These are phyloP conservation scores for Cordyceps sp. DNA, from an alignment of 2,329 filamentous ascomycete genomes.

Conservation along the genomic window DNA sequence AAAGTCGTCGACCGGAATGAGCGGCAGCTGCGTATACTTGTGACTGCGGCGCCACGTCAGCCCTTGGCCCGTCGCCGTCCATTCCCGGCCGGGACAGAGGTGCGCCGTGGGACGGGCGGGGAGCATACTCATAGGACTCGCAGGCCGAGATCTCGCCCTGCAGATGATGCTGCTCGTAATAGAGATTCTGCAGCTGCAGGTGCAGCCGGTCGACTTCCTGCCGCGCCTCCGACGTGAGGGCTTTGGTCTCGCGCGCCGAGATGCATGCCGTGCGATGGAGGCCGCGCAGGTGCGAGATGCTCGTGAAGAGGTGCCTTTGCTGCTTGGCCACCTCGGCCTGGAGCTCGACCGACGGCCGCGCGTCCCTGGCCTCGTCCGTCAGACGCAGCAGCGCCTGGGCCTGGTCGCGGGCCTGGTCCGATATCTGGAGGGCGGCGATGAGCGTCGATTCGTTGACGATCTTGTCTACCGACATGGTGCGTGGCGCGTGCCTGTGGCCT, in stretches of 20 bases:
- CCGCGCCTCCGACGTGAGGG: conserved; percentile 68
- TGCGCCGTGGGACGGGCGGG: too few species aligned
- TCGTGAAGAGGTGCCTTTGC: conserved; percentile 65
- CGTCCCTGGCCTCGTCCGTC: conserved; percentile 26
- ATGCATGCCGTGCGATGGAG: conserved; percentile 72
- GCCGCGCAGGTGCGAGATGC: conserved; percentile 64
- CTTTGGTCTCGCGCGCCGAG: conserved; percentile 70
- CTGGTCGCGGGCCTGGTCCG: conserved; percentile 56
- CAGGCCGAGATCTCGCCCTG: conserved; percentile 81
- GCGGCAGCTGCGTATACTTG: conserved; percentile 70
- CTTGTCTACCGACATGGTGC: conserved; percentile 22
- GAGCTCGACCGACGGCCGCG: conserved; percentile 26
- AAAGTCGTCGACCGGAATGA: conserved; percentile 75
- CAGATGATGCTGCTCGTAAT: conserved; percentile 87
- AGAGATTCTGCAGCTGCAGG: conserved; percentile 84
- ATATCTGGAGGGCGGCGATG: conserved; percentile 51
- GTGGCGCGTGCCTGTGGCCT: too few species aligned
- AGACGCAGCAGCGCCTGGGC: conserved; percentile 47
- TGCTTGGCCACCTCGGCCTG: conserved; percentile 50
- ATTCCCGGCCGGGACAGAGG: too few species aligned
- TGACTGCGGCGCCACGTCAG: conserved; percentile 40
- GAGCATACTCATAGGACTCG: conserved; percentile 72
- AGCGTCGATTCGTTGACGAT: conserved; percentile 33
- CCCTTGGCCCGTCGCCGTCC: neutral
- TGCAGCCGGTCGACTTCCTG: conserved; percentile 87